Conservation (phyloP, 176 grass and related monocot genomes). For the Oryza longistaminata region DNA sequence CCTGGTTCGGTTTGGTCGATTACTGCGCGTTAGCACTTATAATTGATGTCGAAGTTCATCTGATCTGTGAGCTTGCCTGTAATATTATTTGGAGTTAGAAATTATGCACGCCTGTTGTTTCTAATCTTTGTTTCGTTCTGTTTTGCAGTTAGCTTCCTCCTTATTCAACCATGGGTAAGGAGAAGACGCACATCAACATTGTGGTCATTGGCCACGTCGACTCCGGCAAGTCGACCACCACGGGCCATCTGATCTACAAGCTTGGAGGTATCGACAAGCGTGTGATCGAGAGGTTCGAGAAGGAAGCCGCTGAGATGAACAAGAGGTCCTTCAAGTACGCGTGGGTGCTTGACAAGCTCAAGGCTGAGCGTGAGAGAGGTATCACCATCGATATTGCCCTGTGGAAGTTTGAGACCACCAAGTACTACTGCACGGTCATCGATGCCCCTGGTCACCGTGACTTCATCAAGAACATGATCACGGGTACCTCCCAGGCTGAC, state of each 20-base stretch:
- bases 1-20: background rate
- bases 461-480: conserved; percentile 94
- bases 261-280: conserved; percentile 92
- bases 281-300: conserved; percentile 80
- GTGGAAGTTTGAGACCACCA: conserved; percentile 81
- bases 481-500: conserved; percentile 81
- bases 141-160: background rate
- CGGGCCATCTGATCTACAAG: conserved; percentile 88
- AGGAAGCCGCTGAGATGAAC: conserved; percentile 82
- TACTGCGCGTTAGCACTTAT: background rate
- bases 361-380: conserved; percentile 80
- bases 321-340: conserved; percentile 86
- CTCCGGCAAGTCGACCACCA: conserved; percentile 87
- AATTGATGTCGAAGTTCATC: background rate
- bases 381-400: conserved; percentile 82
- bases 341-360: conserved; percentile 91
- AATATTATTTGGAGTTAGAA: too few relatives aligned
- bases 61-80: background rate
- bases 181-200: conserved; percentile 33
- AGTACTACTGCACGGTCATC: conserved; percentile 81
- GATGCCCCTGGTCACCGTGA: conserved; percentile 84
- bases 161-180: conserved; percentile 64
- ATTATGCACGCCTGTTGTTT: background rate
- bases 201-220: conserved; percentile 85
- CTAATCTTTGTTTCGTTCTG: background rate